phyloP scores from a whole-genome alignment of 345 rosid species.

The Kandelia obovata region DNA sequence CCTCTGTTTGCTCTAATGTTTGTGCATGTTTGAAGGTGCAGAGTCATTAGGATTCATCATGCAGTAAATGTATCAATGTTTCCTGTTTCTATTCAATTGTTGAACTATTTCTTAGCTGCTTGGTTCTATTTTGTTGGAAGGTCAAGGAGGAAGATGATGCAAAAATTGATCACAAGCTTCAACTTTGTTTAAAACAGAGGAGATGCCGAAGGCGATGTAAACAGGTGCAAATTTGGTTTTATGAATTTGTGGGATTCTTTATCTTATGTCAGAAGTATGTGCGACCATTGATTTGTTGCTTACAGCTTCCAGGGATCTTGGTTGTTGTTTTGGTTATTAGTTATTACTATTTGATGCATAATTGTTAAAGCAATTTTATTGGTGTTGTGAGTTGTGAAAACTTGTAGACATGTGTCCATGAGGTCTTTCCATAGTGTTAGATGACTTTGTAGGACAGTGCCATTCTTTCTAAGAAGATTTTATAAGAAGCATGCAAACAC shows the following conservation, averaged over 20 bases:
- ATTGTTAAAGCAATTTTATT: neutral
- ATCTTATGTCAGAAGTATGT: neutral
- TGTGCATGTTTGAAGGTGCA: too few species aligned
- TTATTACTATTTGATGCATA: neutral
- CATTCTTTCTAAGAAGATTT: too few species aligned
- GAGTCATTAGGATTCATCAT: neutral
- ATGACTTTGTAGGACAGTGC: too few species aligned
- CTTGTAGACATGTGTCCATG: neutral
- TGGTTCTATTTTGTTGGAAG: slow-evolving; percentile 36
- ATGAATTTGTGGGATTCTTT: neutral
- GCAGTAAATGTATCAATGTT: neutral
- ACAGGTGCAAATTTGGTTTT: slow-evolving; percentile 45
- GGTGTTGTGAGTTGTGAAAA: neutral
- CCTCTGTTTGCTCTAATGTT: too few species aligned
- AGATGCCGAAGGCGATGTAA: slow-evolving; percentile 51
- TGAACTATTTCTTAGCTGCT: neutral
- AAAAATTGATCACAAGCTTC: slow-evolving; percentile 70
- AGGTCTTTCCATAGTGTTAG: too few species aligned
- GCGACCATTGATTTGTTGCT: neutral
- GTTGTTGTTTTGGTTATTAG: too few species aligned
- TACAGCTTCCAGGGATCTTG: neutral
- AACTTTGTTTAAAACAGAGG: slow-evolving; percentile 65
- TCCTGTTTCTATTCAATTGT: slow-evolving; percentile 1
- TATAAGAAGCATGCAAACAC: too few species aligned
- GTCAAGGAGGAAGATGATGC: slow-evolving; percentile 98